These are phyloP conservation scores for Ophiostoma novo-ulmi DNA, from an alignment of 2,329 filamentous ascomycete genomes.

Conservation along the genomic window DNA sequence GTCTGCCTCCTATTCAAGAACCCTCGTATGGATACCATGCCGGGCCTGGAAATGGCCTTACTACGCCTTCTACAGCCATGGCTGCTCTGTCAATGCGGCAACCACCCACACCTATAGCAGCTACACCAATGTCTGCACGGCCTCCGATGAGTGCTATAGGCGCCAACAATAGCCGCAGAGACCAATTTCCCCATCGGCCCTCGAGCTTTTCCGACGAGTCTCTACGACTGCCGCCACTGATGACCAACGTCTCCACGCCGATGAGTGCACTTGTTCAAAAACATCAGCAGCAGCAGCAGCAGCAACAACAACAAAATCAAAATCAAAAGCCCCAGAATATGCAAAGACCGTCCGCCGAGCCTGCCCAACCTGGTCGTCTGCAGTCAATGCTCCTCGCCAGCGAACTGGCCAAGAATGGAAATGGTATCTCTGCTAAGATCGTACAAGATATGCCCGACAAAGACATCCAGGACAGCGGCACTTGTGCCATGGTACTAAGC, in stretches of 20 bases:
- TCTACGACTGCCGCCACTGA: slow-evolving; percentile 49
- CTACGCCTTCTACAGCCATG: slow-evolving; percentile 20
- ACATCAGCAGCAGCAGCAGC: background rate
- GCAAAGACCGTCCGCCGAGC: background rate
- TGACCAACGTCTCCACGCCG: slow-evolving; percentile 36
- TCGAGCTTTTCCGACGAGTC: slow-evolving; percentile 41
- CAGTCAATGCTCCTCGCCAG: background rate
- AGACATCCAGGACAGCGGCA: slow-evolving; percentile 40
- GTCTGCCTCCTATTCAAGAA: slow-evolving; percentile 52
- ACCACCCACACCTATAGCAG: slow-evolving; percentile 27
- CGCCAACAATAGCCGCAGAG: background rate
- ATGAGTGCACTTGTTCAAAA: background rate
- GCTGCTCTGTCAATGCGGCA: slow-evolving; percentile 28
- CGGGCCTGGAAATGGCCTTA: background rate
- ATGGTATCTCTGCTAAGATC: background rate
- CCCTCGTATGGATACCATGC: slow-evolving; percentile 26
- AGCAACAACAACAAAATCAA: background rate
- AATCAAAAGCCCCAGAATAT: background rate
- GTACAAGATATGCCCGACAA: slow-evolving; percentile 7
- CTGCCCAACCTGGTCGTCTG: background rate
- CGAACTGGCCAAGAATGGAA: background rate
- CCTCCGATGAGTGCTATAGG: background rate
- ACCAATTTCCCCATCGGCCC: slow-evolving; percentile 17
- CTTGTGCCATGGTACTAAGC: slow-evolving; percentile 68
- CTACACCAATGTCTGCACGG: background rate